Percentiles rank a stretch among this genome's conserved stretches.
phyloP scores from a whole-genome alignment of 306 rosid genomes.

The Dalbergia cochinchinensis region DNA sequence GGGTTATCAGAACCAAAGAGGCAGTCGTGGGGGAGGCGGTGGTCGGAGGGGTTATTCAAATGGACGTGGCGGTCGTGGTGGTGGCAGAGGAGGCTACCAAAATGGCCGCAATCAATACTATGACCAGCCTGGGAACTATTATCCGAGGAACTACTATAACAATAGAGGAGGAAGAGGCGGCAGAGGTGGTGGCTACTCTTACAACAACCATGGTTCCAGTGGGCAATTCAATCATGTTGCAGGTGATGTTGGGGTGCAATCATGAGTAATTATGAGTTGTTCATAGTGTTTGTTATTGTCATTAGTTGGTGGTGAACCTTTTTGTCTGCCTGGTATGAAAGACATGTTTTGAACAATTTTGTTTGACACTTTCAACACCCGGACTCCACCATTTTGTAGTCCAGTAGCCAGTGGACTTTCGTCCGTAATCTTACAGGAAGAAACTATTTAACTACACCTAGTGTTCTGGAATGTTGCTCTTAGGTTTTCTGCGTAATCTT shows the following conservation, averaged over 20 bases:
- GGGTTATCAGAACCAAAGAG: conserved; percentile 80
- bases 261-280: conserved; percentile 56
- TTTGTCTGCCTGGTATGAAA: conserved; percentile 53
- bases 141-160: conserved; percentile 73
- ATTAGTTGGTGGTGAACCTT: conserved; percentile 55
- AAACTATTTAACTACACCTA: conserved; percentile 29
- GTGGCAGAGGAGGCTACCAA: conserved; percentile 68
- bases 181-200: conserved; percentile 70
- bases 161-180: conserved; percentile 85
- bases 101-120: conserved; percentile 81
- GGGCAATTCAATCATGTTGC: conserved; percentile 63
- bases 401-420: conserved; percentile 46
- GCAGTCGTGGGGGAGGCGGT: conserved; percentile 81
- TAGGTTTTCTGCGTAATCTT: background rate
- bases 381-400: conserved; percentile 57
- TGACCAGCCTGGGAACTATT: conserved; percentile 87
- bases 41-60: conserved; percentile 83
- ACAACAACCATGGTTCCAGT: conserved; percentile 61
- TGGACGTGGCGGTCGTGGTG: conserved; percentile 87
- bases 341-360: conserved; percentile 53
- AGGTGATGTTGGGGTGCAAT: conserved; percentile 75
- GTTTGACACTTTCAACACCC: conserved; percentile 57
- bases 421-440: conserved; percentile 44
- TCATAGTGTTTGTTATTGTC: conserved; percentile 51
- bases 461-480: conserved; percentile 37